phyloP scores from a whole-genome alignment of 2,329 filamentous ascomycete genomes.

The Diaporthe velutina region DNA sequence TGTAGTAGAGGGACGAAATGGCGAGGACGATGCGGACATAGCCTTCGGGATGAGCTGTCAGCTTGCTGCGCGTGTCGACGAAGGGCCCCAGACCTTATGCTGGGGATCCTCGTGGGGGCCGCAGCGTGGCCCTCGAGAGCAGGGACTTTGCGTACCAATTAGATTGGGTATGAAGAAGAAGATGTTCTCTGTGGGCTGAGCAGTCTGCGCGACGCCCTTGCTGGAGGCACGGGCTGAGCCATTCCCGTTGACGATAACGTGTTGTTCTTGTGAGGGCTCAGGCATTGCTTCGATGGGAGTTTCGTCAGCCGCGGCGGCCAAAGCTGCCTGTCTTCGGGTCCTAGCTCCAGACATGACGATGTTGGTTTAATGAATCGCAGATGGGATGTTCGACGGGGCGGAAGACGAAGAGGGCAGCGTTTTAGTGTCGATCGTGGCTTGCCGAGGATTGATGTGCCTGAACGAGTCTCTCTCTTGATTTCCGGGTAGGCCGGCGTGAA shows the following conservation, averaged over 20 bases:
- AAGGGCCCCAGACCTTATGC: not conserved
- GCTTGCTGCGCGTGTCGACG: constrained; percentile 34
- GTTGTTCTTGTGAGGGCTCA: constrained; percentile 41
- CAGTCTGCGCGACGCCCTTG: constrained; percentile 51
- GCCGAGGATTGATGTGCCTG: constrained; percentile 12
- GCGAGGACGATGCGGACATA: constrained; percentile 85
- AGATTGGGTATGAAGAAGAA: constrained; percentile 87
- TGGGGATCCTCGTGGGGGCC: constrained; percentile 24
- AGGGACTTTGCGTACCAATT: constrained; percentile 70
- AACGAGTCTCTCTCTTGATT: not conserved
- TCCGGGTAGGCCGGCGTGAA: constrained; percentile 22
- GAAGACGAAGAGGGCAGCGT: constrained; percentile 7
- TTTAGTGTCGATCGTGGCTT: constrained; percentile 14
- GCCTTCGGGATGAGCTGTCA: constrained; percentile 60
- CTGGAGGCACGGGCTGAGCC: constrained; percentile 53
- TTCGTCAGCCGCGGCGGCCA: constrained; percentile 42
- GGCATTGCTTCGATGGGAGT: constrained; percentile 46
- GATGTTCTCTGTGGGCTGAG: constrained; percentile 74
- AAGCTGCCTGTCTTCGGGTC: constrained; percentile 43
- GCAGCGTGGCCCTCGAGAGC: not conserved
- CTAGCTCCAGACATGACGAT: constrained; percentile 40
- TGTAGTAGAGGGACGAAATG: constrained; percentile 95
- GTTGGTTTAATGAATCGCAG: constrained; percentile 27
- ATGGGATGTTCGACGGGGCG: constrained; percentile 5
- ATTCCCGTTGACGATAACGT: constrained; percentile 59